Conservation (phyloP, 768 basidiomycete genomes). For the Multifurca ochricompacta region DNA sequence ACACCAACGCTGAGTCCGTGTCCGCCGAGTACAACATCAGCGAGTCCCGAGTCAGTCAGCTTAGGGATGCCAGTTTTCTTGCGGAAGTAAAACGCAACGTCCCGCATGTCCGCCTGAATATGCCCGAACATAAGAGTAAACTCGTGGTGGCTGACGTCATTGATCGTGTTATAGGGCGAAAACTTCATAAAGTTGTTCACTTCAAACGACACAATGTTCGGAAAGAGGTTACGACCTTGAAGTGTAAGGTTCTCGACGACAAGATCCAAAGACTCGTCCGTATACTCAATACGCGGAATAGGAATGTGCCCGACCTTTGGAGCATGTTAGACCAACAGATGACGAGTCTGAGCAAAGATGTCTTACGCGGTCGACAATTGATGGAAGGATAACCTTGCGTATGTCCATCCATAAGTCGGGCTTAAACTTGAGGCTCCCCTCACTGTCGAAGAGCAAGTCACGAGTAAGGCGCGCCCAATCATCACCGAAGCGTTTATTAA, state of each 20-base stretch:
- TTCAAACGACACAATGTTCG: slow-evolving; percentile 65
- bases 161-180: slow-evolving; percentile 57
- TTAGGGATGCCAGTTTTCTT: slow-evolving; percentile 81
- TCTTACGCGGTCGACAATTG: slow-evolving; percentile 62
- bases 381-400: slow-evolving; percentile 71
- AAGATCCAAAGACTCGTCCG: slow-evolving; percentile 77
- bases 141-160: slow-evolving; percentile 59
- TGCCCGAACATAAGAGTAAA: slow-evolving; percentile 72
- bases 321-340: neutral
- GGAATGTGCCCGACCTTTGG: slow-evolving; percentile 68
- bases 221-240: slow-evolving; percentile 84
- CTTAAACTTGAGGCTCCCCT: slow-evolving; percentile 86
- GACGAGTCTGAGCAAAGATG: neutral
- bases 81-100: slow-evolving; percentile 85
- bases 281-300: slow-evolving; percentile 92
- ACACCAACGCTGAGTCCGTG: slow-evolving; percentile 59
- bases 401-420: slow-evolving; percentile 85
- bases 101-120: slow-evolving; percentile 90
- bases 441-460: slow-evolving; percentile 73
- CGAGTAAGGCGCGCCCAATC: slow-evolving; percentile 77
- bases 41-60: slow-evolving; percentile 73
- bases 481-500: slow-evolving; percentile 73
- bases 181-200: slow-evolving; percentile 80
- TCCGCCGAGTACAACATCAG: slow-evolving; percentile 81
- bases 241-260: slow-evolving; percentile 91